Percentiles rank a stretch among this genome's conserved stretches.
Conservation (phyloP, 176 grass and related monocot genomes). For the Oryza rufipogon region DNA sequence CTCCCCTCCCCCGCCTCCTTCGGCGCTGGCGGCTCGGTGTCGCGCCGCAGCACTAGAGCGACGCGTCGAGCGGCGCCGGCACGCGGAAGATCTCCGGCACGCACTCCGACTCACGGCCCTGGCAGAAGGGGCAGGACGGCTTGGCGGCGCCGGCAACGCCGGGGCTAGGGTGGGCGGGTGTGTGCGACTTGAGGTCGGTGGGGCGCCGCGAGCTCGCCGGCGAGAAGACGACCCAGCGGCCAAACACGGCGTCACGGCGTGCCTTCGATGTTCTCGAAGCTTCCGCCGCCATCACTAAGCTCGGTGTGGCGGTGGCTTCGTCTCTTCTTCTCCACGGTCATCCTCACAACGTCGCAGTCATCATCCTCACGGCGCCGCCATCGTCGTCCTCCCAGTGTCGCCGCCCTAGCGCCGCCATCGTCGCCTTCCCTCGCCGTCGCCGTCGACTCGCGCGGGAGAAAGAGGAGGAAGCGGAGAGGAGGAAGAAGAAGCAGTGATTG, state of each 20-base stretch:
- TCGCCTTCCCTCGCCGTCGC: no score
- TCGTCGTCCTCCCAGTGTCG: no score
- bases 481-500: no score
- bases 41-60: slow-evolving; percentile 69
- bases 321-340: background rate
- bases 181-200: slow-evolving; percentile 85
- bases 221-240: slow-evolving; percentile 80
- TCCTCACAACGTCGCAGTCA: no score
- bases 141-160: background rate
- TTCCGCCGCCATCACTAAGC: slow-evolving; percentile 18
- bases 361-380: no score
- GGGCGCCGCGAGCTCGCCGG: slow-evolving; percentile 86
- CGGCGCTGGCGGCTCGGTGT: slow-evolving; percentile 40
- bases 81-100: slow-evolving; percentile 93
- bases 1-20: background rate
- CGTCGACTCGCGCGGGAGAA: no score
- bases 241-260: slow-evolving; percentile 72
- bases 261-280: slow-evolving; percentile 64
- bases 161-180: slow-evolving; percentile 43
- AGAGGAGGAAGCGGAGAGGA: no score
- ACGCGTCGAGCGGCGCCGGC: slow-evolving; percentile 1
- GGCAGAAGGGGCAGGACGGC: slow-evolving; percentile 86
- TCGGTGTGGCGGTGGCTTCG: background rate
- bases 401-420: no score
- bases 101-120: slow-evolving; percentile 84